Evolutionary conservation across 1,139 yeast genomes (phyloP).

Genomic region (Candida freyschussii): DNA sequence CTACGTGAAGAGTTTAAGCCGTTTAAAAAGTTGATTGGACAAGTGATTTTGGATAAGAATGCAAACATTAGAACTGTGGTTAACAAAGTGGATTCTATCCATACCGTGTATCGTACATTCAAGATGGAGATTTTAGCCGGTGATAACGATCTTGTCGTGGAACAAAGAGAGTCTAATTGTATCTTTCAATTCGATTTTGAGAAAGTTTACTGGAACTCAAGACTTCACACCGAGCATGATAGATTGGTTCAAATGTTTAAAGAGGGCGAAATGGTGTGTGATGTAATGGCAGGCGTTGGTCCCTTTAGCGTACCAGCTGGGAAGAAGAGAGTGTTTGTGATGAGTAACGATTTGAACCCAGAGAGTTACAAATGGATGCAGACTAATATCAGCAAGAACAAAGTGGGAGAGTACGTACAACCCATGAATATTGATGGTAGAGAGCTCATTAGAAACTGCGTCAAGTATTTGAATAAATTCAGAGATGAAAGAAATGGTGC

Average conservation of each 20-base stretch:
- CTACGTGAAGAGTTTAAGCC: conserved; percentile 82
- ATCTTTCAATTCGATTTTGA: conserved; percentile 81
- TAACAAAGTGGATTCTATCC: conserved; percentile 86
- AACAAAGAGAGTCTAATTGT: conserved; percentile 88
- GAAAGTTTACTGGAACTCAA: conserved; percentile 95
- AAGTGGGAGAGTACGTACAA: conserved; percentile 54
- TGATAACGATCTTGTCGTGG: conserved; percentile 59
- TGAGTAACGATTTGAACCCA: conserved; percentile 94
- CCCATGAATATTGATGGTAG: conserved; percentile 79
- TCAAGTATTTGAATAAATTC: conserved; percentile 38
- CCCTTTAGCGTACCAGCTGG: conserved; percentile 98
- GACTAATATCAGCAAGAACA: conserved; percentile 61
- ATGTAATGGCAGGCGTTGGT: conserved; percentile 98
- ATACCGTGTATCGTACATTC: conserved; percentile 85
- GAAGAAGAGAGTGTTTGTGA: conserved; percentile 68
- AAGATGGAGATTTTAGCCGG: conserved; percentile 94
- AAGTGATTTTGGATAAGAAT: conserved; percentile 86
- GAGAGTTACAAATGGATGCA: conserved; percentile 68
- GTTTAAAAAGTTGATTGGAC: conserved; percentile 76
- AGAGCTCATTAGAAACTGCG: conserved; percentile 63
- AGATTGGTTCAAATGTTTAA: conserved; percentile 62
- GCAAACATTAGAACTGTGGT: conserved; percentile 80
- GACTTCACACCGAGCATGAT: conserved; percentile 91
- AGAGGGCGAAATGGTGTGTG: conserved; percentile 73
- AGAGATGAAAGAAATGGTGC: conserved; percentile 25